Conservation (phyloP, 2,329 filamentous ascomycete genomes). For the Rhexocercosporidium sp. region DNA sequence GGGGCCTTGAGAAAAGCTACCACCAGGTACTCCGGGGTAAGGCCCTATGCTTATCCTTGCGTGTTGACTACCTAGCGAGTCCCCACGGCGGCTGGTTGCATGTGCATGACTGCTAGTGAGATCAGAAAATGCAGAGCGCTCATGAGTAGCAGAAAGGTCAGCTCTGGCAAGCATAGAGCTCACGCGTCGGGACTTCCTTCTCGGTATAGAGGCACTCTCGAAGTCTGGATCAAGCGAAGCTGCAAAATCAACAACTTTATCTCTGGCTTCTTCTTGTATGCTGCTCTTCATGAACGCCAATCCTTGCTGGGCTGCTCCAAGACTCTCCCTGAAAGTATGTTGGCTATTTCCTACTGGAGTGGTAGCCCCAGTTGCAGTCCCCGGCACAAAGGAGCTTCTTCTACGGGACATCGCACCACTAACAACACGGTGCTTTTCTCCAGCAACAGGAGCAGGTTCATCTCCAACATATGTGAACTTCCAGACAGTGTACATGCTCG, state of each 20-base stretch:
- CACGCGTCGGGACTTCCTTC: slow-evolving; percentile 74
- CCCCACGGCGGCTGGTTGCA: slow-evolving; percentile 49
- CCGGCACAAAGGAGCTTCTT: slow-evolving; percentile 66
- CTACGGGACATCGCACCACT: slow-evolving; percentile 54
- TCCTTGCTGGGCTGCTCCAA: slow-evolving; percentile 52
- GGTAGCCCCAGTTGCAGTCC: slow-evolving; percentile 73
- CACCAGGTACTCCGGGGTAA: slow-evolving; percentile 46
- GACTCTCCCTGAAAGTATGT: slow-evolving; percentile 75
- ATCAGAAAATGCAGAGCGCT: slow-evolving; percentile 80
- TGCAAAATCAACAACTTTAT: slow-evolving; percentile 62
- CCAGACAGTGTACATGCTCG: slow-evolving; percentile 84
- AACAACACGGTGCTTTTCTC: slow-evolving; percentile 32
- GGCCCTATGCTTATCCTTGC: slow-evolving; percentile 60
- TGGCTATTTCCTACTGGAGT: slow-evolving; percentile 70
- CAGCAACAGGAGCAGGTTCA: slow-evolving; percentile 58
- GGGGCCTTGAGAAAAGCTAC: slow-evolving; percentile 31
- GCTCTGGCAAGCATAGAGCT: slow-evolving; percentile 90
- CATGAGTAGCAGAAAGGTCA: slow-evolving; percentile 84
- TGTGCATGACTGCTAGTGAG: slow-evolving; percentile 55
- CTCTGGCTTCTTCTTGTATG: slow-evolving; percentile 34
- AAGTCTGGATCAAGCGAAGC: slow-evolving; percentile 75
- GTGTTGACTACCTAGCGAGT: slow-evolving; percentile 75
- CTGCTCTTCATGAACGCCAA: slow-evolving; percentile 28
- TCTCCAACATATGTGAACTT: slow-evolving; percentile 77
- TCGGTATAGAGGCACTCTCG: slow-evolving; percentile 55